Evolutionary conservation across 805 yeast species (phyloP), one percentile per base, ranked within the genome.

Genomic region (Metschnikowia anglica): DNA sequence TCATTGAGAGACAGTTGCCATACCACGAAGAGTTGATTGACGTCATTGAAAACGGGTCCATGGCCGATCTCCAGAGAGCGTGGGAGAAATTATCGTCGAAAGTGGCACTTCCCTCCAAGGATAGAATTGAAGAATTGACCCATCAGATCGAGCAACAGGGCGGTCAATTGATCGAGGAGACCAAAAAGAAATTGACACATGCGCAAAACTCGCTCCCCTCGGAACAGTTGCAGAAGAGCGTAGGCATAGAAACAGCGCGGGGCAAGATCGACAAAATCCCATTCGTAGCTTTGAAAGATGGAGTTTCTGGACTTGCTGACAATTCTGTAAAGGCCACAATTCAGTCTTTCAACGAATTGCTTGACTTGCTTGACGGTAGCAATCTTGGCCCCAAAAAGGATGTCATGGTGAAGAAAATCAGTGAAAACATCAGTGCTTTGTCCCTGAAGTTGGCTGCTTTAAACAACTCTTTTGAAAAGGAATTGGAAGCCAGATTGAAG

Each of bases 1-100:
- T 70, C 29, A 65, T 68, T 43, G 74, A 70, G 52, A 53, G 68
- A 39, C 67, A 69, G 43, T 62, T 67, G 47, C 76, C 76, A 12
- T 68, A 66, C 55, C 58, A 66, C 44, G 76, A 70, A 47, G 70
- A 67, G 50, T 49, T 68, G 34, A 53, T 70, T 42, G 69, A 69
- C 34, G 34, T 64, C 28, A 61, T 66, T 33, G 74, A 70, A 50
- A 53, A 59, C 33, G 71, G 69, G 5, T 55, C 66, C 2, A 18
- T 55, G 13, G 68, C 65, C 5, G 74, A 67, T 37, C 18, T 68
- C 34, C 47, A 59, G 44, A 47, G 47, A 20, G 39, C 43, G 27
- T 51, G 58, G 44, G 54, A 46, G 1, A 43, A 49, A 2, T 31
- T 64, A 30, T 12, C 43, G 11, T 39, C 55, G 16, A 51, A 51